Conservation (phyloP, 305 asterid genomes). For the Solanum hybrid region DNA sequence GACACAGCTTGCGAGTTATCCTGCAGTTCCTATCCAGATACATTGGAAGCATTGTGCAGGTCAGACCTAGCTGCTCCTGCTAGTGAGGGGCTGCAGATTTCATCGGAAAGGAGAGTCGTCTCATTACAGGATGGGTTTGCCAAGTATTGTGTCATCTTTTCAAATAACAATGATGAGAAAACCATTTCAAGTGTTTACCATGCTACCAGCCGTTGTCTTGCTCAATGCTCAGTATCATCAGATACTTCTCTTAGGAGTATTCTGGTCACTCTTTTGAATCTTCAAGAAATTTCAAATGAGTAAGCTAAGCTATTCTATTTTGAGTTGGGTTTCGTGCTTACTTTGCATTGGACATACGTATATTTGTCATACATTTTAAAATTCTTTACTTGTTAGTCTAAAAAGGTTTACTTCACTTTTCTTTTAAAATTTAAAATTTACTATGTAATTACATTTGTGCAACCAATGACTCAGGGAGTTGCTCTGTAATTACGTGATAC, state of each 20-base stretch:
- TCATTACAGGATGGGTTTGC: conserved; percentile 12
- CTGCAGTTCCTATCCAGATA: conserved; percentile 10
- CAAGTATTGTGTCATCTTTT: conserved; percentile 34
- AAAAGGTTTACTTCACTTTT: background rate
- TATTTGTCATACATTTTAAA: background rate
- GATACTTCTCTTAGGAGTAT: conserved; percentile 31
- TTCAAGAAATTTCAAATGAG: conserved; percentile 58
- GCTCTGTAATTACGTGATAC: background rate
- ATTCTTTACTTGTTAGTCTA: background rate
- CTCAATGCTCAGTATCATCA: conserved; percentile 32
- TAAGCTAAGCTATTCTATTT: conserved; percentile 26
- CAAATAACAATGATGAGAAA: conserved; percentile 33
- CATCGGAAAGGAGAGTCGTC: conserved; percentile 14
- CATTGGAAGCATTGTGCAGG: conserved; percentile 19
- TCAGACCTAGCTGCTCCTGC: conserved; percentile 24
- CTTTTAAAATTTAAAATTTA: background rate
- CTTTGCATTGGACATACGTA: background rate
- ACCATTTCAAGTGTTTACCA: conserved; percentile 48
- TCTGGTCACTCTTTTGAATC: conserved; percentile 29
- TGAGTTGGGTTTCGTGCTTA: background rate
- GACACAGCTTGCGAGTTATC: conserved; percentile 5
- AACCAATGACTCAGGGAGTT: background rate
- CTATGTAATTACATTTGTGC: background rate
- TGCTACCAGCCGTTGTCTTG: conserved; percentile 31
- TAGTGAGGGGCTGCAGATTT: conserved; percentile 12